These are phyloP conservation scores for Nitzschia palea DNA, from an alignment of 108 stramenopile species.

Conservation along the genomic window DNA sequence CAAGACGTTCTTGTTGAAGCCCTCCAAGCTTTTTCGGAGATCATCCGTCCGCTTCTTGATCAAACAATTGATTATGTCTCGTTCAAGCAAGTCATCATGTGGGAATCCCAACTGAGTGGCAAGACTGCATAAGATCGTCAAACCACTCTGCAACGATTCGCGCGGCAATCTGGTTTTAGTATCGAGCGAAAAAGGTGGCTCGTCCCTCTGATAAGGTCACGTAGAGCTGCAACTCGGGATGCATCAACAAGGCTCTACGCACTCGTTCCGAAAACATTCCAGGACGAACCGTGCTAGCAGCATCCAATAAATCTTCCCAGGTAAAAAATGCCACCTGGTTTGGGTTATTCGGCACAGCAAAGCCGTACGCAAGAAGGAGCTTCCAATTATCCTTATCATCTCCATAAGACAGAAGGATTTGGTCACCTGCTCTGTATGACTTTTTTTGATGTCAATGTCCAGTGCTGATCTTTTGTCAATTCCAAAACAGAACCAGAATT, in stretches of 20 bases:
- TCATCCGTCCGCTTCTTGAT: constrained; percentile 7
- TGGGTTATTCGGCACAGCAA: constrained; percentile 15
- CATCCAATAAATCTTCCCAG: constrained; percentile 39
- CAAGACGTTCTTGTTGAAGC: not conserved
- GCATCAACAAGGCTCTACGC: constrained; percentile 2
- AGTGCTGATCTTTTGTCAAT: constrained; percentile 4
- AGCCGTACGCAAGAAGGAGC: constrained; percentile 35
- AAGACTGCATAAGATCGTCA: constrained; percentile 17
- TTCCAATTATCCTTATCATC: constrained; percentile 36
- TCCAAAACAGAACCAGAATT: constrained; percentile 15
- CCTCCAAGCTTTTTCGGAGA: constrained; percentile 1
- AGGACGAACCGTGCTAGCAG: constrained; percentile 27
- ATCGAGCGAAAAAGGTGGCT: constrained; percentile 30
- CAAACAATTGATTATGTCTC: constrained; percentile 6
- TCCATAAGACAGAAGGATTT: constrained; percentile 36
- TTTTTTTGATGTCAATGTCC: constrained; percentile 18
- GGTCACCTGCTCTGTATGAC: constrained; percentile 28
- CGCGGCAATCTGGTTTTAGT: constrained; percentile 5
- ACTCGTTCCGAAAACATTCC: constrained; percentile 19
- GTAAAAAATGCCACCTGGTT: constrained; percentile 27
- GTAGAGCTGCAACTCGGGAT: constrained; percentile 17
- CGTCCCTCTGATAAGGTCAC: constrained; percentile 21
- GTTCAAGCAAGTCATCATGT: constrained; percentile 4
- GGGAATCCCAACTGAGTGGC: constrained; percentile 23
- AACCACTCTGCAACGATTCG: constrained; percentile 23